Conservation (phyloP, 192 early-diverging fungal species). For the Spinellus fusiger region DNA sequence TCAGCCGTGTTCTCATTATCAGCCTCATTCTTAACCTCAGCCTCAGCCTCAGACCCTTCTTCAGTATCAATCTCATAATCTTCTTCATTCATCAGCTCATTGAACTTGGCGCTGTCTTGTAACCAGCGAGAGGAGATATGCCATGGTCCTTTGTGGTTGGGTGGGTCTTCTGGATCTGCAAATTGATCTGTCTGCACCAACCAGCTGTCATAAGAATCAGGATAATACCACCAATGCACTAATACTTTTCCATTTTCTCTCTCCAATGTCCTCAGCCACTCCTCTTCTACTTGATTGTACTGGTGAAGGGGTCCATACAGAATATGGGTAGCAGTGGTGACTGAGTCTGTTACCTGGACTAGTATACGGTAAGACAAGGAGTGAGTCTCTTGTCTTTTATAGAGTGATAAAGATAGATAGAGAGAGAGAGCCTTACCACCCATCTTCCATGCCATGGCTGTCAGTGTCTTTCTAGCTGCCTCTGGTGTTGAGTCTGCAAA, state of each 20-base stretch:
- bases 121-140: slow-evolving; percentile 67
- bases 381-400: background rate
- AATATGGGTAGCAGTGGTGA: slow-evolving; percentile 38
- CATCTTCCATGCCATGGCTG: slow-evolving; percentile 19
- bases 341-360: slow-evolving; percentile 4
- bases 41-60: slow-evolving; percentile 3
- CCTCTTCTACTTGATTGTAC: slow-evolving; percentile 41
- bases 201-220: slow-evolving; percentile 78
- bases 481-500: slow-evolving; percentile 31
- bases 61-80: slow-evolving; percentile 60
- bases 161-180: slow-evolving; percentile 55
- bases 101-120: slow-evolving; percentile 62
- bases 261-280: slow-evolving; percentile 57
- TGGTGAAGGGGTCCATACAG: slow-evolving; percentile 34
- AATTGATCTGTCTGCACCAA: slow-evolving; percentile 54
- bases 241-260: slow-evolving; percentile 53
- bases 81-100: slow-evolving; percentile 85
- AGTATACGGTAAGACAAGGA: background rate
- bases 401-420: background rate
- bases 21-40: too few relatives aligned
- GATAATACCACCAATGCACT: slow-evolving; percentile 79
- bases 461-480: slow-evolving; percentile 31
- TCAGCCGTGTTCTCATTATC: background rate
- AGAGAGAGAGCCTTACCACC: slow-evolving; percentile 30
- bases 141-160: slow-evolving; percentile 65